A percentile compares a stretch with the other conserved stretches of the same genome.
Conservation (phyloP, 106 monocot genomes). For the Dendrobium chrysotoxum region DNA sequence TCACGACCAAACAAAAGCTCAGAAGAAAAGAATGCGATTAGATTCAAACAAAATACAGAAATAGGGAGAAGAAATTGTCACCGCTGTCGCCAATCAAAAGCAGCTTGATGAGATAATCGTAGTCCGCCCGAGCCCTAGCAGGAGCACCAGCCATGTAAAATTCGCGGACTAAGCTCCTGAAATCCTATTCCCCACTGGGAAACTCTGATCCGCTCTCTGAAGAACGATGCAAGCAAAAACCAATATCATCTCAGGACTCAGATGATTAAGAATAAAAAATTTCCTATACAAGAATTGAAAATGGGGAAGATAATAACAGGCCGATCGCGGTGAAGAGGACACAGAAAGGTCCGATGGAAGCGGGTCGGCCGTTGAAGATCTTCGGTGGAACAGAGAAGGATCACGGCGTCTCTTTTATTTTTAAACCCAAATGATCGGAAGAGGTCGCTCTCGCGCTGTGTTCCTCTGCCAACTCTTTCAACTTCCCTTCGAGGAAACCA, state of each 20-base stretch:
- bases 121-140: conserved; percentile 52
- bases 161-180: not conserved
- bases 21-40: not conserved
- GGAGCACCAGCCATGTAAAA: conserved; percentile 45
- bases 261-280: not conserved
- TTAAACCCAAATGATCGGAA: not conserved
- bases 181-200: not conserved
- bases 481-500: not conserved
- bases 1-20: not conserved
- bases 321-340: not conserved
- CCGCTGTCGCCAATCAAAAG: conserved; percentile 66
- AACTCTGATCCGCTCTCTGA: conserved; percentile 8
- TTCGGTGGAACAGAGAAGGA: not conserved
- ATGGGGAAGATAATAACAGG: conserved; percentile 1
- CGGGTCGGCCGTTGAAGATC: not conserved
- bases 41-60: not conserved
- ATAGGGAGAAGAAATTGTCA: conserved; percentile 11
- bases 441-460: not conserved
- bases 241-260: not conserved
- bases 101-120: conserved; percentile 61
- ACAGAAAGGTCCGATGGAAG: not conserved
- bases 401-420: conserved; percentile 5
- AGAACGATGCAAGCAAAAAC: not conserved
- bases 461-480: conserved; percentile 3
- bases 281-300: not conserved